Base-by-base conservation (phyloP, 2,329 filamentous ascomycete species). In the Ampelomyces quisqualis region DNA sequence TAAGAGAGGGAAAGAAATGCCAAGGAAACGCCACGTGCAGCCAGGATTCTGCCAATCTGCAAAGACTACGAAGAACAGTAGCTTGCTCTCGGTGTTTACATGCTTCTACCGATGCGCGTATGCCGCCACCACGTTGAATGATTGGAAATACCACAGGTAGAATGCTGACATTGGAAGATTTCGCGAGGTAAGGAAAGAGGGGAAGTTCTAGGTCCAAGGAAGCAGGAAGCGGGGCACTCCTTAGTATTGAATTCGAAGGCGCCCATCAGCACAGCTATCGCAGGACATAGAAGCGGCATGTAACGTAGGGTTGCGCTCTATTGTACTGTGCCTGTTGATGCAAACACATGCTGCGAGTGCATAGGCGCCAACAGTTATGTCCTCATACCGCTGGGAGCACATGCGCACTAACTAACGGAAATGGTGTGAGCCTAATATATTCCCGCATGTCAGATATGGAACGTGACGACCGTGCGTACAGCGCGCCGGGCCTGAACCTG, bases 321-420 rank as follows among this genome's bases (percentile, higher is more conserved):
- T 40, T 21, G 19, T 17, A 11, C 11, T 19, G 21, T 39, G 31
- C n/a, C n/a, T 36, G 29, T 37, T 35, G 34, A 38, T 51, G 48
- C 44, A 45, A 47, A 53, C 38, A 22, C 41, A 38, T 47, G 38
- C 28, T 34, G 28, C 45, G 41, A 34, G 26, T 51, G 55, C 52
- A 55, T 58, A 56, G 48, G 53, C 55, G 55, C 55, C 50, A 8
- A 28, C 13, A 10, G 6, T n/a, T n/a, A n/a, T n/a, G n/a, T n/a
- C n/a, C n/a, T n/a, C n/a, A n/a, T 36, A 31, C 34, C 42, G 40
- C 43, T 52, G 44, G 44, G 40, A 46, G 39, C 45, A 36, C 44
- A 49, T 46, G 52, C 46, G 30, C 47, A n/a, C n/a, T n/a, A n/a
- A 44, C 38, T 39, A 34, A 23, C 23, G 17, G 7, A 24, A 18